Percentiles rank a stretch among this genome's conserved stretches.
Evolutionary conservation across 352 stramenopile species (phyloP).

Genomic region (Blastocystis sp.): DNA sequence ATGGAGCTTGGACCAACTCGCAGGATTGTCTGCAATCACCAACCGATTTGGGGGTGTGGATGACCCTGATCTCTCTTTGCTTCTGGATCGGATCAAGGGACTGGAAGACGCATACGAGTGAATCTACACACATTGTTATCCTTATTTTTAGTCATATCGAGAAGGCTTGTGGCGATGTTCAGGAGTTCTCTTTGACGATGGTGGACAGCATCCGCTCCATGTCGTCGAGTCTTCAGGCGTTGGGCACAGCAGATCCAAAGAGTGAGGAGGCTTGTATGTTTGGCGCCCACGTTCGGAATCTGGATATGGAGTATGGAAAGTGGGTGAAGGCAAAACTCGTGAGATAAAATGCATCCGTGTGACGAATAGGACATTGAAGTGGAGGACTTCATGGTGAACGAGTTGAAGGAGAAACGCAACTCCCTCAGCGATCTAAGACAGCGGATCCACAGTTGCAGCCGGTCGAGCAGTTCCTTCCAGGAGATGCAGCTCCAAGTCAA

Average conservation of each 20-base stretch:
- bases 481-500: constrained; percentile 19
- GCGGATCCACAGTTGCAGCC: constrained; percentile 20
- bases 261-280: background rate
- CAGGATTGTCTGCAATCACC: constrained; percentile 24
- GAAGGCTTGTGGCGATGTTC: constrained; percentile 21
- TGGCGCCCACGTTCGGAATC: constrained; percentile 21
- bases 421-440: background rate
- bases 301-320: constrained; percentile 32
- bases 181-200: constrained; percentile 16
- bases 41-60: constrained; percentile 41
- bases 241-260: background rate
- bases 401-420: constrained; percentile 9
- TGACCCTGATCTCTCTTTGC: constrained; percentile 4
- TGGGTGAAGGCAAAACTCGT: constrained; percentile 61
- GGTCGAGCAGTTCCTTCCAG: constrained; percentile 31
- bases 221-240: background rate
- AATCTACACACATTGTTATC: background rate
- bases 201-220: constrained; percentile 1
- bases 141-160: constrained; percentile 43
- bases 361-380: constrained; percentile 54
- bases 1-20: constrained; percentile 38
- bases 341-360: background rate
- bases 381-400: constrained; percentile 1
- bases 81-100: constrained; percentile 11
- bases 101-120: constrained; percentile 52